Evolutionary conservation across 1,284 basidiomycete species (phyloP), one percentile per base, ranked within the genome.

Genomic region (Somion occarium): DNA sequence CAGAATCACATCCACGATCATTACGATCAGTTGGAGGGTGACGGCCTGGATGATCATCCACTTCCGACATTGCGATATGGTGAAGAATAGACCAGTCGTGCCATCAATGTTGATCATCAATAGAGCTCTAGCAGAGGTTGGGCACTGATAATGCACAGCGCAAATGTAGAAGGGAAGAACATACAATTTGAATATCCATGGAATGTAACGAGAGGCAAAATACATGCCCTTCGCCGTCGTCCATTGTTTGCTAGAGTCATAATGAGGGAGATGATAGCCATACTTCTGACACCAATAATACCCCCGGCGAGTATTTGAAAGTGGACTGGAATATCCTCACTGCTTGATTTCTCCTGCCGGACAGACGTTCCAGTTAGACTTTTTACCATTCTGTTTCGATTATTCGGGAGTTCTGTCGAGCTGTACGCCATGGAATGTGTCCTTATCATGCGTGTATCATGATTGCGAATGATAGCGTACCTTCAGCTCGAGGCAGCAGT

Each of bases 261-360:
- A 22, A n/a, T 12, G 24, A 24, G 3, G 15, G 26, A 93, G 93
- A 68, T 95, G 98, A 22, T 95, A 83, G 22, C 95, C n/a, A n/a
- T n/a, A n/a, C n/a, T n/a, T n/a, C n/a, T n/a, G n/a, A n/a, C n/a
- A n/a, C n/a, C n/a, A n/a, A n/a, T n/a, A n/a, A n/a, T n/a, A n/a
- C n/a, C n/a, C n/a, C n/a, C n/a, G n/a, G n/a, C n/a, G n/a, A n/a
- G 88, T n/a, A n/a, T n/a, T n/a, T n/a, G n/a, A n/a, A n/a, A n/a
- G n/a, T n/a, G n/a, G n/a, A n/a, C n/a, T n/a, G n/a, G n/a, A n/a
- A n/a, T n/a, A n/a, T n/a, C n/a, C n/a, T n/a, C n/a, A n/a, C n/a
- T n/a, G n/a, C n/a, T n/a, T n/a, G n/a, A n/a, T n/a, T n/a, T n/a
- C n/a, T n/a, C n/a, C n/a, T n/a, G n/a, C n/a, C n/a, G n/a, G n/a